Base-by-base conservation (phyloP, 73 alveolate genomes). In the Symbiodinium pilosum region DNA sequence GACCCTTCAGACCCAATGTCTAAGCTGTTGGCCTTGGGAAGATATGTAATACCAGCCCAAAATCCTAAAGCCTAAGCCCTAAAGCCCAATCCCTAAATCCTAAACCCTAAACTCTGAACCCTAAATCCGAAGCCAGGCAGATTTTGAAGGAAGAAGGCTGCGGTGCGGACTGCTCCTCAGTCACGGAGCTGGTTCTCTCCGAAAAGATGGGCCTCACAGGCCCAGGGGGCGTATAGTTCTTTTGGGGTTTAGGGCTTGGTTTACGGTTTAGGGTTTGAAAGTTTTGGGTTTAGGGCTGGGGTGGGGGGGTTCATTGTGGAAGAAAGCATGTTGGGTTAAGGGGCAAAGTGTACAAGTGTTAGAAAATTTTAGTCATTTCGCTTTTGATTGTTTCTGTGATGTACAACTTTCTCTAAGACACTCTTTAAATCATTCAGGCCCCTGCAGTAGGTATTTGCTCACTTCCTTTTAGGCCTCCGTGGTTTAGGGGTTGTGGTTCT, bases 121-220 rank as follows among this genome's bases (percentile, higher is more conserved):
- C 71, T 54, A 4, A 54, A 4, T 36, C 77, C 77, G 7, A 21
- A 26, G 11, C 81, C 38, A 64, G 81, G 81, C 81, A 64, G 34
- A n/a, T 64, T 64, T 64, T 64, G 81, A 64, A 64, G 81, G 81
- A 64, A n/a, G 81, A 64, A 28, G 81, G 81, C 41, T 64, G 81
- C 14, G 81, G 81, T 24, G 81, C 81, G 21, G 81, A 64, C 81
- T 64, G 81, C 81, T 24, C 38, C 38, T 64, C 73, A 3, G 77
- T 64, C 11, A 21, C 38, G 41, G 77, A 20, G 40, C 34, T 64
- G 81, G 34, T 64, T 38, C 77, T 97, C 56, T 64, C 99, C 18
- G 94, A 97, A 47, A 43, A 44, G 36, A 44, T 71, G 87, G 99
- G 99, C 86, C 83, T 91, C 77, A 52, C n/a, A 5, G 81, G 81